Base-by-base conservation (phyloP, 1,139 yeast genomes). In the Pichia inconspicua region DNA sequence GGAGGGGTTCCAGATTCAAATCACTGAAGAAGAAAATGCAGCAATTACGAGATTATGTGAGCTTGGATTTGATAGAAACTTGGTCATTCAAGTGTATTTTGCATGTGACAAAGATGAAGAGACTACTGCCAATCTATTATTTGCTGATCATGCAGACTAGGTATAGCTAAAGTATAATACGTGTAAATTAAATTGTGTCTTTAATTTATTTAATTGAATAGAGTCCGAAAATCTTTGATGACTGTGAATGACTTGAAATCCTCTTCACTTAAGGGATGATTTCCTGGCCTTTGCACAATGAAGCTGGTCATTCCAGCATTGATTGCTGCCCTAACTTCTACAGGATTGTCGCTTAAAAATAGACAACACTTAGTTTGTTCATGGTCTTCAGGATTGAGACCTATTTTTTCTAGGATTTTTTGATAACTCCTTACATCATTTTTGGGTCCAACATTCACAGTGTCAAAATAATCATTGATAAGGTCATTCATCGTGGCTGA, bases 51-150 rank as follows among this genome's bases (percentile, higher is more conserved):
- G 98, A 64, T 74, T 92, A 57, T 84, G 95, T 65, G 97, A 85
- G 64, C 75, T 92, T 56, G 99, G 99, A 0, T 92, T 92, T 63
- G 96, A 87, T 56, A 78, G 96, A 58, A 77, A 82, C 59, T 71
- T 85, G 54, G 98, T 86, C 45, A 80, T 90, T 53, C 97, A 90
- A 70, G 96, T 95, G 36, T 94, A 88, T 70, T 83, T 94, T 76
- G 98, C 97, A 42, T 92, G 98, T 67, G 98, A 94, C 63, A 92
- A 90, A 72, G 89, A 92, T 68, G 98, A 92, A 70, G 97, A 92
- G 71, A 78, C 88, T 60, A 89, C 98, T 42, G 98, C 97, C 39
- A 94, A 92, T 69, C 80, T 88, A 62, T 74, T 92, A 60, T 86
- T 84, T 64, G 76, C 81, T 53, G 68, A 62, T 46, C 67, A 65